Evolutionary conservation across 768 basidiomycete genomes (phyloP), one percentile per base, ranked within the genome.

Genomic region (Tulasnella sp.): DNA sequence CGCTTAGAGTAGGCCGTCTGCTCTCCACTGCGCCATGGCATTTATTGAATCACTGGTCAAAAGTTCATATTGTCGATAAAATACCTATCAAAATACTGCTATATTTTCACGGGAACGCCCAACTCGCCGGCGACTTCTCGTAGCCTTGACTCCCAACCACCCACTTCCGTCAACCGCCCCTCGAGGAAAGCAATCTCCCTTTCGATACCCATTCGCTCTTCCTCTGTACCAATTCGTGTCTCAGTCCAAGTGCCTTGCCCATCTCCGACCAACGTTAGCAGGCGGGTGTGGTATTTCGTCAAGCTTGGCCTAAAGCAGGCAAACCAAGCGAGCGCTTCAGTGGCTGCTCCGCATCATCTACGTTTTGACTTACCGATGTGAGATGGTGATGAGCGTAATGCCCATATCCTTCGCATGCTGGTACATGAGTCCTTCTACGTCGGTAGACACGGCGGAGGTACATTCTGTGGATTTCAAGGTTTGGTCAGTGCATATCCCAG

Each of bases 401-500:
- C 91, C 94, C 15, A 93, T 85, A 39, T 89, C 87, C 83, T 97
- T 97, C 37, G 93, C 91, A 78, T 93, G 90, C 82, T 96, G 93
- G 84, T 98, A 99, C 93, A 99, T 96, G 79, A 89, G 86, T 0
- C 96, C 96, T 82, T 99, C 96, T 29, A 98, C 96, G 81, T 99
- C 97, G 78, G 93, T 93, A 15, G 94, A 96, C 12, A 99, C 94
- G 0, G 96, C 97, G 75, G 92, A 94, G 7, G 96, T 98, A 82
- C 95, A 97, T 81, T 99, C 96, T 92, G 81, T 68, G 76, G 9
- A 58, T 11, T 3, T 34, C 17, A 72, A 17, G 36, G 64, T 54
- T 36, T 45, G 25, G 3, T 69, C 37, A 37, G 17, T 36, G 17
- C 19, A 37, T 19, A 37, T 52, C 8, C 36, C 31, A 12, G 42